Evolutionary conservation across 164 flowering plant species (phyloP), one percentile per base, ranked within the genome.

Genomic region (Amborella trichopoda): DNA sequence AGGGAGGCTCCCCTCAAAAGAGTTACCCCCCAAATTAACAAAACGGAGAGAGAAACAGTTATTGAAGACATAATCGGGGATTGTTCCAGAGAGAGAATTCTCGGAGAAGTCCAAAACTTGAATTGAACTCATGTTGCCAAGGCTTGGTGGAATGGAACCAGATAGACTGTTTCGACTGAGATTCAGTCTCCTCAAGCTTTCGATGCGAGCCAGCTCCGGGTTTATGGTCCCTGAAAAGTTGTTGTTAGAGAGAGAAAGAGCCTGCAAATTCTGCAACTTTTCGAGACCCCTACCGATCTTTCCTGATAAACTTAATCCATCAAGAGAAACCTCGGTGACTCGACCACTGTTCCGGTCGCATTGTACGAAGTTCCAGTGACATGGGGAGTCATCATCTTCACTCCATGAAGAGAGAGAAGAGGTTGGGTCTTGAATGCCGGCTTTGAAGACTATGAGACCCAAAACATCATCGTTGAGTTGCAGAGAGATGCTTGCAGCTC

Each of bases 371-470:
- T 46, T 46, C 97, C 97, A 89, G 0, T 89, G 68, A 54, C 97
- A 89, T 6, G 97, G 90, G n/a, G 72, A 64, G 36, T 62, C 49
- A 37, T 84, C 93, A 42, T 89, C 93, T 59, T 80, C 81, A 46
- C 48, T 80, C 97, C 97, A 89, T 0, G 95, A 76, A 2, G 23
- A 3, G 17, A 89, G 77, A 28, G 48, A 11, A 0, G 78, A 65
- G 48, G 41, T 50, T 0, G 90, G 93, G 64, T 82, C 87, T 1
- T 53, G 40, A 10, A 84, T 54, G 44, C 47, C 77, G 33, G 95
- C 67, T 54, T 89, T 89, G 83, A 89, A 84, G 28, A 82, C 95
- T 3, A 84, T 75, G 18, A 89, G 76, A 20, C 97, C 97, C 16
- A 89, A 47, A 5, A 89, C 74, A 25, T 89, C 97, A 49, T 89